Conservation (phyloP, 2,329 filamentous ascomycete genomes). For the Ciborinia camelliae region DNA sequence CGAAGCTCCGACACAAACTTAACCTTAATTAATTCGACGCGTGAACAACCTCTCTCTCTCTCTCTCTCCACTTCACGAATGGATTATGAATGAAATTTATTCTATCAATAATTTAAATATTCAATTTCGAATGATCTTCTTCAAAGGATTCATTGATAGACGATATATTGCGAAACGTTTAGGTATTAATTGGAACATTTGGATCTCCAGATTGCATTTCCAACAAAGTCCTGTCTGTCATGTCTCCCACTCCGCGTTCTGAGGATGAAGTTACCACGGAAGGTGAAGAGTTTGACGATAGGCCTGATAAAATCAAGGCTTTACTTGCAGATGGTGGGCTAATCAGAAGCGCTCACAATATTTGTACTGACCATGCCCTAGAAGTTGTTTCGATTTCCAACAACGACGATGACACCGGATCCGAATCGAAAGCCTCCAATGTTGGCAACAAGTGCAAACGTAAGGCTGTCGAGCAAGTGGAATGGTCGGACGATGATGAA, state of each 20-base stretch:
- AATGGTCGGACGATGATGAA: constrained; percentile 48
- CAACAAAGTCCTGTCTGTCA: background rate
- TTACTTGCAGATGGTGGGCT: background rate
- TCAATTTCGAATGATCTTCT: background rate
- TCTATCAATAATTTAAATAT: background rate
- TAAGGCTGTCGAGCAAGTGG: constrained; percentile 40
- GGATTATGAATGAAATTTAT: background rate
- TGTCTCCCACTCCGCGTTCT: background rate
- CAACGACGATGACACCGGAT: constrained; percentile 22
- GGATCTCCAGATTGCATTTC: background rate
- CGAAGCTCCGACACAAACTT: background rate
- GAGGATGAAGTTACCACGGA: constrained; percentile 4
- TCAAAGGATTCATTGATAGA: background rate
- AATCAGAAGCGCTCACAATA: background rate
- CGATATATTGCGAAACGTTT: background rate
- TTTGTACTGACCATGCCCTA: constrained; percentile 22
- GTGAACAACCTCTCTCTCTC: background rate
- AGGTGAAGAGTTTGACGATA: background rate
- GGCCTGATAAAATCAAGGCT: background rate
- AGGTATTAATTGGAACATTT: background rate
- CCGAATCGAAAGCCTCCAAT: constrained; percentile 27
- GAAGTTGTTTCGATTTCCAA: constrained; percentile 26
- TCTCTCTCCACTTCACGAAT: background rate
- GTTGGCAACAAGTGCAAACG: constrained; percentile 28
- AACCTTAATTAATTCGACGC: background rate